Percentiles rank a stretch among this genome's conserved stretches.
phyloP scores from a whole-genome alignment of 169 alveolate genomes.

The Cryptosporidium muris region DNA sequence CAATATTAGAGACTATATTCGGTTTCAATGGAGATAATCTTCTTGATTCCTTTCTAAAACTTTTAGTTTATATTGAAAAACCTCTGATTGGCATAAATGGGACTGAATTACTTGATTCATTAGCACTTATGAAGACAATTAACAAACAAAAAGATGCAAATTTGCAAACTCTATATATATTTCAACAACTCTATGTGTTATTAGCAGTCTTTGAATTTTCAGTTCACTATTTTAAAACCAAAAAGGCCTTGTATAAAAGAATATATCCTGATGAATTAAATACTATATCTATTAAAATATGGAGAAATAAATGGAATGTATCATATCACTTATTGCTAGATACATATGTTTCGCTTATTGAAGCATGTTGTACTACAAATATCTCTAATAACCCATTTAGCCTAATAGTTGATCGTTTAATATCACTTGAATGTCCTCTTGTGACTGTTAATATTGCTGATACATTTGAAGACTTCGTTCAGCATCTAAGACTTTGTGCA shows the following conservation, averaged over 20 bases:
- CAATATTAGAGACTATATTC: conserved; percentile 19
- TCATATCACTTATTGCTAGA: conserved; percentile 48
- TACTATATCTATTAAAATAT: conserved; percentile 15
- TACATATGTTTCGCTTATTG: conserved; percentile 41
- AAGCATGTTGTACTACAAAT: conserved; percentile 11
- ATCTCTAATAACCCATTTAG: conserved; percentile 19
- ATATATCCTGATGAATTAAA: conserved; percentile 2
- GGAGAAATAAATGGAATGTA: conserved; percentile 31
- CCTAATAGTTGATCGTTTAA: conserved; percentile 26
- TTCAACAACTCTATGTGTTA: conserved; percentile 54
- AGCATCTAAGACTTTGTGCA: conserved; percentile 37
- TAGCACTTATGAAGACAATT: conserved; percentile 31
- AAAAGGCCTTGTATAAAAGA: not conserved
- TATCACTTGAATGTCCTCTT: conserved; percentile 1
- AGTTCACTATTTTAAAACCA: not conserved
- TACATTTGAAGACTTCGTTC: not conserved
- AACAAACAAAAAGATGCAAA: conserved; percentile 18
- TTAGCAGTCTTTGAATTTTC: conserved; percentile 47
- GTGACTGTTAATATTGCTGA: not conserved
- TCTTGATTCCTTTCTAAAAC: conserved; percentile 17
- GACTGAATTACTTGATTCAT: conserved; percentile 16
- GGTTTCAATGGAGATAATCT: conserved; percentile 9
- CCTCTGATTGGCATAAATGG: conserved; percentile 38
- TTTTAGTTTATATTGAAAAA: conserved; percentile 28
- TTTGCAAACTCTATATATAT: not conserved